Evolutionary conservation across 2,329 filamentous ascomycete genomes (phyloP).

Genomic region (Elsinoe perseae): DNA sequence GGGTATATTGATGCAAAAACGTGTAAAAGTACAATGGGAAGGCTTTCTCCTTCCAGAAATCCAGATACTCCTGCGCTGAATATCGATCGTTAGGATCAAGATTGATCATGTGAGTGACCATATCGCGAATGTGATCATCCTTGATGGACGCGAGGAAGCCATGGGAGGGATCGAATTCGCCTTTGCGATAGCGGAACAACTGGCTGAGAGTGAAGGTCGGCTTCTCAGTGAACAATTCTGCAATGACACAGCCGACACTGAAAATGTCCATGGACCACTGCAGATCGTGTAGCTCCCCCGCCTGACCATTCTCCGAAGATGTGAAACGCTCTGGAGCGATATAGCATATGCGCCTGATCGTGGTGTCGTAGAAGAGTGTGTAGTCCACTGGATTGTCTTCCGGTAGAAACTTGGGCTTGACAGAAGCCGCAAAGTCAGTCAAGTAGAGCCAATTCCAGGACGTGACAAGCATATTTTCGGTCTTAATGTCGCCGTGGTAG

Average conservation of each 20-base stretch:
- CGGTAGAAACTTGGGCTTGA: slow-evolving; percentile 87
- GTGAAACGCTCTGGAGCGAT: slow-evolving; percentile 89
- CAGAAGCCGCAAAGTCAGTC: slow-evolving; percentile 91
- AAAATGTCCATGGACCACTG: slow-evolving; percentile 99
- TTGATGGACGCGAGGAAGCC: slow-evolving; percentile 78
- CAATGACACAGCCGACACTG: slow-evolving; percentile 92
- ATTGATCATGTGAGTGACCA: slow-evolving; percentile 95
- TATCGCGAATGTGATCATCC: slow-evolving; percentile 75
- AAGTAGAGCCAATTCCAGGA: slow-evolving; percentile 99
- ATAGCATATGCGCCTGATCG: slow-evolving; percentile 85
- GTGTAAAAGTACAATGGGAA: slow-evolving; percentile 97
- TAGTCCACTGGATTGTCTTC: slow-evolving; percentile 97
- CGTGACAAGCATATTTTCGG: slow-evolving; percentile 91
- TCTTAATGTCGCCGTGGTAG: slow-evolving; percentile 97
- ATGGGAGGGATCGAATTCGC: slow-evolving; percentile 82
- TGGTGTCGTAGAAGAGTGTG: slow-evolving; percentile 95
- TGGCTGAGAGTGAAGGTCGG: slow-evolving; percentile 98
- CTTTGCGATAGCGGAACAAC: slow-evolving; percentile 85
- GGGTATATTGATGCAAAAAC: slow-evolving; percentile 97
- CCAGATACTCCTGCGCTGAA: slow-evolving; percentile 86
- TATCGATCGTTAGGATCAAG: slow-evolving; percentile 86
- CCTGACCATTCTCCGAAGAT: slow-evolving; percentile 54
- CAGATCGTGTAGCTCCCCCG: slow-evolving; percentile 45
- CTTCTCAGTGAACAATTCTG: slow-evolving; percentile 87
- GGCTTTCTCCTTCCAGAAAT: slow-evolving; percentile 83